Evolutionary conservation across 2,329 filamentous ascomycete genomes (phyloP), one percentile per base, ranked within the genome.

Genomic region (Colletotrichum ledebouriae): DNA sequence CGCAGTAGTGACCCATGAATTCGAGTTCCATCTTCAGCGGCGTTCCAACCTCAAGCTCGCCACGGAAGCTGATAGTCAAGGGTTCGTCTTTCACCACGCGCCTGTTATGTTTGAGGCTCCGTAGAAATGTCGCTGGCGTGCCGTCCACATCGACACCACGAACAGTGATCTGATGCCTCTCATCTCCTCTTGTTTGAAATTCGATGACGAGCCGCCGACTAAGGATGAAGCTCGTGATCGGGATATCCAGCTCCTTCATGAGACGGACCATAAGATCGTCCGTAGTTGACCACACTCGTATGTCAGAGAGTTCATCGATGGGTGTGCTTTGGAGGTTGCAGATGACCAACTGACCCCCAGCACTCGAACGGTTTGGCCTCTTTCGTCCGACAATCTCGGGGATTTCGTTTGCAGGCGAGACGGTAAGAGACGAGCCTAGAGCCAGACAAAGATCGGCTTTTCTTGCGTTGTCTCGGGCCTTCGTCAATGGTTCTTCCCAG

Each of bases 1-100:
- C 82, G 2, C 77, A 76, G 34, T 84, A 84, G 59, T 84, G 77
- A 0, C 83, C 81, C 80, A 84, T 84, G 10, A 84, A 84, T 69
- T 84, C 78, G 3, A 84, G 71, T 22, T 81, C 78, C 0, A 84
- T 71, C n/a, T 75, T 78, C 20, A 82, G 57, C 3, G 73, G 34
- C 3, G 71, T 70, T 0, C 72, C 76, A 1, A 53, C 22, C 3
- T 73, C 72, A 1, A 77, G 53, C 0, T 69, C 69, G 3, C 73
- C 75, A 11, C 79, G 77, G 11, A 82, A 77, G 1, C 71, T 73
- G 58, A 83, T 75, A 0, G 69, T 46, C 33, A 83, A 83, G 0
- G 80, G 82, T 72, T 84, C 81, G 0, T 74, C 67, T 6, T 73
- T 75, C 12, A 74, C 73, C 0, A 76, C 55, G 0, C 81, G 78